phyloP scores from a whole-genome alignment of 169 alveolate genomes.

The Eimeria sp. region DNA sequence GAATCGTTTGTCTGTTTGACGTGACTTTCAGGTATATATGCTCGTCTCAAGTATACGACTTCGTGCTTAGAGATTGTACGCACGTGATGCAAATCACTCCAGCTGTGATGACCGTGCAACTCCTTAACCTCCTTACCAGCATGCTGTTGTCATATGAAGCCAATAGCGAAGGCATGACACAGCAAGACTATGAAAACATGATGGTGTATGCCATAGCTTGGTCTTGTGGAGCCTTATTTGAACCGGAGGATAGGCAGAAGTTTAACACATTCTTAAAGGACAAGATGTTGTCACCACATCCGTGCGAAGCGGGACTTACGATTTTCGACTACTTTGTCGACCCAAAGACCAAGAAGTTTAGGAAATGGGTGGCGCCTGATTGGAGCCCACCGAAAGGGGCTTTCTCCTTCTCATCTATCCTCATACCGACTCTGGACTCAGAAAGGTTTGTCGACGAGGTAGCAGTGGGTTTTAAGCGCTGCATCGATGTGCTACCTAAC shows the following conservation, averaged over 20 bases:
- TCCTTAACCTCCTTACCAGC: conserved; percentile 93
- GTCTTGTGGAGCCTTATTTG: conserved; percentile 96
- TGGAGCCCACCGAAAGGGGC: conserved; percentile 92
- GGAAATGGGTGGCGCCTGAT: conserved; percentile 82
- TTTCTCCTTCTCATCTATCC: conserved; percentile 93
- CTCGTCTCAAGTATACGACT: conserved; percentile 83
- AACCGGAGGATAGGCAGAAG: conserved; percentile 92
- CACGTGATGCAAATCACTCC: conserved; percentile 94
- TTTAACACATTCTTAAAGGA: conserved; percentile 41
- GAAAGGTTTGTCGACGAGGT: conserved; percentile 46
- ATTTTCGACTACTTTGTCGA: conserved; percentile 78
- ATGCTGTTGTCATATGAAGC: conserved; percentile 90
- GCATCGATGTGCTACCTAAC: not conserved
- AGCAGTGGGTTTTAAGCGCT: not conserved
- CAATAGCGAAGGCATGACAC: conserved; percentile 89
- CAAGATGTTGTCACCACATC: conserved; percentile 23
- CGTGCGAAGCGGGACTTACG: conserved; percentile 70
- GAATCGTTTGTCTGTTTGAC: not conserved
- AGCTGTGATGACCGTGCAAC: conserved; percentile 90
- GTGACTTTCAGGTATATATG: conserved; percentile 83
- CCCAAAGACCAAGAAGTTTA: conserved; percentile 52
- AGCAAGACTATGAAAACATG: conserved; percentile 89
- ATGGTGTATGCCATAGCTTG: conserved; percentile 93
- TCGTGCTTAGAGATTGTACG: conserved; percentile 86
- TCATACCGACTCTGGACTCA: conserved; percentile 97